Evolutionary conservation across 805 yeast species (phyloP).

Genomic region (Starmerella bombi): DNA sequence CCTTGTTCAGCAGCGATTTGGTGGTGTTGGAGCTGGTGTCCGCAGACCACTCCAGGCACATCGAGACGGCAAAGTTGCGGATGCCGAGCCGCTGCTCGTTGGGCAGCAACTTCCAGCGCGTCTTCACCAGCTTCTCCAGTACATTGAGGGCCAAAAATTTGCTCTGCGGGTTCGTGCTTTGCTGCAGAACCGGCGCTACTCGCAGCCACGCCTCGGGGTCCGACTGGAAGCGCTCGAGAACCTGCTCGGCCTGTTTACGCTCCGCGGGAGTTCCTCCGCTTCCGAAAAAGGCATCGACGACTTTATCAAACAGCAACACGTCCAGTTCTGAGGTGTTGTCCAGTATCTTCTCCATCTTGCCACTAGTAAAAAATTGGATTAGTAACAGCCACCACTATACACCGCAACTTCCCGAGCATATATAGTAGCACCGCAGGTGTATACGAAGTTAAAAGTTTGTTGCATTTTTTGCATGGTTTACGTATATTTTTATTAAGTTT

Average conservation of each 20-base stretch:
- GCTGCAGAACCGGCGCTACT: constrained; percentile 78
- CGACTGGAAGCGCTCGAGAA: constrained; percentile 54
- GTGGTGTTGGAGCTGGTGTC: constrained; percentile 50
- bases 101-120: constrained; percentile 89
- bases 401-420: not conserved
- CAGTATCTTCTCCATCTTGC: constrained; percentile 69
- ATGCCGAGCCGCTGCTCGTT: constrained; percentile 82
- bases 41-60: constrained; percentile 85
- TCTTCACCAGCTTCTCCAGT: constrained; percentile 75
- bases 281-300: constrained; percentile 79
- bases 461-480: no score
- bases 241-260: constrained; percentile 30
- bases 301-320: constrained; percentile 61
- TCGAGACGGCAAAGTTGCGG: constrained; percentile 81
- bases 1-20: constrained; percentile 77
- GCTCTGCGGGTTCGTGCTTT: constrained; percentile 61
- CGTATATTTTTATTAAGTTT: no score
- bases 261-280: constrained; percentile 40
- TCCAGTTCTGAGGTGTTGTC: constrained; percentile 80
- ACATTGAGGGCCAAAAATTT: constrained; percentile 87
- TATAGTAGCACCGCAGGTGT: not conserved
- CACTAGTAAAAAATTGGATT: not conserved
- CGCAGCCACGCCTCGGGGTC: constrained; percentile 93
- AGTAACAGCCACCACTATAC: not conserved
- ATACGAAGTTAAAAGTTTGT: no score